A percentile compares a stretch with the other conserved stretches of the same genome.
These are phyloP conservation scores for Leishmania lainsoni DNA, from an alignment of 208 protist genomes.

Conservation along the genomic window DNA sequence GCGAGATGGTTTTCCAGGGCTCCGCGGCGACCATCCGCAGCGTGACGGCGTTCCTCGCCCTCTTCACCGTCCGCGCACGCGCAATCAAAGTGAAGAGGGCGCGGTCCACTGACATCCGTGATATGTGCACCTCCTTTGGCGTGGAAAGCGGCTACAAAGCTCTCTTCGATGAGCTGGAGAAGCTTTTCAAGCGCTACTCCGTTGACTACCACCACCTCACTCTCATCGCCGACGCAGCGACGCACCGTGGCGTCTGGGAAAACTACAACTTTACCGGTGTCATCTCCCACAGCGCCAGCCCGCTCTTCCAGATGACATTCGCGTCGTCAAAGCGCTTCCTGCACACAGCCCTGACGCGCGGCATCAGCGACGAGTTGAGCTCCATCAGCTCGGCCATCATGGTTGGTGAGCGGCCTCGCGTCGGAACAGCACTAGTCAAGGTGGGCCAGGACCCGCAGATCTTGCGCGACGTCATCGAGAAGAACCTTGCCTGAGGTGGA, in stretches of 20 bases:
- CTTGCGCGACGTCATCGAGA: constrained; percentile 80
- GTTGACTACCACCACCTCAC: constrained; percentile 90
- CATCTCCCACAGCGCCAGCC: constrained; percentile 83
- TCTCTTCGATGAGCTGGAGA: constrained; percentile 86
- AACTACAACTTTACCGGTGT: constrained; percentile 92
- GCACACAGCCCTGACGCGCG: constrained; percentile 80
- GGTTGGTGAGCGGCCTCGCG: constrained; percentile 85
- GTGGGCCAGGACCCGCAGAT: constrained; percentile 58
- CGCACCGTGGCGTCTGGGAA: constrained; percentile 86
- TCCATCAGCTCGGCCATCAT: constrained; percentile 91
- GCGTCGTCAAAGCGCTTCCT: constrained; percentile 86
- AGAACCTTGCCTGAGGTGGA: constrained; percentile 40
- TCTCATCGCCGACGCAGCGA: constrained; percentile 90
- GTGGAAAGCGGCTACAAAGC: constrained; percentile 81
- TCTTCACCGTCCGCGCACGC: constrained; percentile 71
- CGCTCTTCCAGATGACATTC: constrained; percentile 94
- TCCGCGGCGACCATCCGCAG: constrained; percentile 61
- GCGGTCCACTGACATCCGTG: constrained; percentile 87
- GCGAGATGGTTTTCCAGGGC: constrained; percentile 88
- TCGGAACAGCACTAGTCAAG: constrained; percentile 82
- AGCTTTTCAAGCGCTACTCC: constrained; percentile 87
- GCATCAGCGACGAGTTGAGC: constrained; percentile 76
- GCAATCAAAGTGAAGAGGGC: constrained; percentile 70
- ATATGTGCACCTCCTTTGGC: constrained; percentile 77
- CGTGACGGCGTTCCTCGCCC: constrained; percentile 74